A percentile compares a stretch with the other conserved stretches of the same genome.
These are phyloP conservation scores for Cudoniella acicularis DNA, from an alignment of 495 filamentous ascomycete species.

Conservation along the genomic window DNA sequence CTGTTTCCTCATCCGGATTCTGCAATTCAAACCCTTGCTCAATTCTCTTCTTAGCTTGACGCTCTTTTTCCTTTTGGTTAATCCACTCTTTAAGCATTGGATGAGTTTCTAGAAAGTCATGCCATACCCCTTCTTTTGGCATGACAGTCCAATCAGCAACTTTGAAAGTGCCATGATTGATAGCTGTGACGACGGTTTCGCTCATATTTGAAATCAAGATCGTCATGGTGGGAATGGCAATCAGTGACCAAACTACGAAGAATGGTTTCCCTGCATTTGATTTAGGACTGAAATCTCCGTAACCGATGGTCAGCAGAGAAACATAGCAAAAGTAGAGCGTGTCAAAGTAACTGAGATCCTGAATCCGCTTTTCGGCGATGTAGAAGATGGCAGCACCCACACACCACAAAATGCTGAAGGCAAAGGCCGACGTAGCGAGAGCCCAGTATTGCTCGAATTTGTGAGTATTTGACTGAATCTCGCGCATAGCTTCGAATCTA, in stretches of 20 bases:
- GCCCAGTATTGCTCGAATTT: constrained; percentile 62
- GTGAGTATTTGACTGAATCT: constrained; percentile 59
- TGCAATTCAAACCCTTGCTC: constrained; percentile 27
- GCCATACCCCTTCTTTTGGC: constrained; percentile 40
- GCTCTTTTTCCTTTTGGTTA: constrained; percentile 20
- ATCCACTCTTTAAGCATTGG: constrained; percentile 23
- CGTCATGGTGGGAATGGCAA: constrained; percentile 73
- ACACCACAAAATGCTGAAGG: constrained; percentile 66
- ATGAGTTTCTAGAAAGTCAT: constrained; percentile 34
- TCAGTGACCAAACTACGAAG: constrained; percentile 77
- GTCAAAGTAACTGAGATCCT: constrained; percentile 65
- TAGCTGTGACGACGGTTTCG: constrained; percentile 58
- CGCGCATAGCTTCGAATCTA: constrained; percentile 73
- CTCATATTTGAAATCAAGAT: constrained; percentile 71
- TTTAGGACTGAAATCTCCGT: constrained; percentile 63
- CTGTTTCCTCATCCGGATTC: constrained; percentile 35
- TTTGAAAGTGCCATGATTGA: constrained; percentile 61
- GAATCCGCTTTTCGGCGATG: constrained; percentile 36
- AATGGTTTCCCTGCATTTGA: constrained; percentile 70
- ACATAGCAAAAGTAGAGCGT: constrained; percentile 74
- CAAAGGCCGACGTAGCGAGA: constrained; percentile 51
- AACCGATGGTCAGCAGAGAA: constrained; percentile 72
- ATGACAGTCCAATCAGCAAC: constrained; percentile 66
- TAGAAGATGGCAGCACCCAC: constrained; percentile 67
- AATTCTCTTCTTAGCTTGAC: constrained; percentile 26